Evolutionary conservation across 179 eudicot species (phyloP).

Genomic region (Drosera spatulata): DNA sequence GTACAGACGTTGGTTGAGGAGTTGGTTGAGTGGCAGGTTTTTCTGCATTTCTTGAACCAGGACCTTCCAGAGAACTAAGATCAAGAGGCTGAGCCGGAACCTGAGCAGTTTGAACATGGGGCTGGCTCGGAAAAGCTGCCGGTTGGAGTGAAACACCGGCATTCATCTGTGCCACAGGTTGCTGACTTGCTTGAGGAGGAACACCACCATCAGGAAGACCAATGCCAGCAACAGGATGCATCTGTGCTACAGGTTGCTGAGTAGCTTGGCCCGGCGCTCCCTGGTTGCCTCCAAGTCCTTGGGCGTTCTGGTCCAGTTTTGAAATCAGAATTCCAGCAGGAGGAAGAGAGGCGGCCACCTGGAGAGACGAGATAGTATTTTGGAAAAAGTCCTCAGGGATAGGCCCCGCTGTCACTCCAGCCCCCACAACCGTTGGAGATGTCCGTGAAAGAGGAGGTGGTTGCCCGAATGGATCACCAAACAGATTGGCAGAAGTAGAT

Average conservation of each 20-base stretch:
- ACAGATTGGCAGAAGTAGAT: slow-evolving; percentile 53
- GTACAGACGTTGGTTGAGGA: slow-evolving; percentile 76
- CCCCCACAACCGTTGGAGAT: slow-evolving; percentile 32
- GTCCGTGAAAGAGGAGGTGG: slow-evolving; percentile 42
- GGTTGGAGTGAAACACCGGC: slow-evolving; percentile 87
- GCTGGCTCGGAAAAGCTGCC: slow-evolving; percentile 26
- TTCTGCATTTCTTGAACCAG: slow-evolving; percentile 45
- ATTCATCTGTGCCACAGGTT: slow-evolving; percentile 5
- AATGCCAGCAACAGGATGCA: slow-evolving; percentile 17
- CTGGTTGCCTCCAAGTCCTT: slow-evolving; percentile 34
- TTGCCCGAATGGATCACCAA: slow-evolving; percentile 46
- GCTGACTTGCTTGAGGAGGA: slow-evolving; percentile 57
- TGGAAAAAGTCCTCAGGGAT: slow-evolving; percentile 98
- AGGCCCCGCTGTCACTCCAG: slow-evolving; percentile 57
- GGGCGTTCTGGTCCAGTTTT: slow-evolving; percentile 56
- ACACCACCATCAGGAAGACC: slow-evolving; percentile 66
- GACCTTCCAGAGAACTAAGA: slow-evolving; percentile 78
- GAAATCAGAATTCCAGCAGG: slow-evolving; percentile 79
- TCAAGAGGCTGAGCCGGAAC: slow-evolving; percentile 75
- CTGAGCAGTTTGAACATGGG: slow-evolving; percentile 37
- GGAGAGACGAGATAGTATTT: slow-evolving; percentile 79
- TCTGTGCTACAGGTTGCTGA: slow-evolving; percentile 4
- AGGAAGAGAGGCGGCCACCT: slow-evolving; percentile 79
- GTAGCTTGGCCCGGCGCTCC: slow-evolving; percentile 28
- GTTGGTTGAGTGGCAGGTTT: slow-evolving; percentile 47